Evolutionary conservation across 257 asterid species (phyloP).

Genomic region (Forsythia viridissima): DNA sequence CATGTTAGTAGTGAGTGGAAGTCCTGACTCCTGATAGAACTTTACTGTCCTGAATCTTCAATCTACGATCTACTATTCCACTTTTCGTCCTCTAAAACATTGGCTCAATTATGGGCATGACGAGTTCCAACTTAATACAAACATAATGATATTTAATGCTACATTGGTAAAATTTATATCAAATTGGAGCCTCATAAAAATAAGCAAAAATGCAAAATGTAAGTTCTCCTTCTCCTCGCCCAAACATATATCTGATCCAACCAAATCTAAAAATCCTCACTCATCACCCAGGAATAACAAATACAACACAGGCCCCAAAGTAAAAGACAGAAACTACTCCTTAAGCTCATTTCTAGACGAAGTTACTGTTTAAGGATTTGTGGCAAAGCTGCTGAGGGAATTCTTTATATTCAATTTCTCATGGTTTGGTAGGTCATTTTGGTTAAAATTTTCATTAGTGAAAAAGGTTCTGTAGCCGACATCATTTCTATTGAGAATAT

Average conservation of each 20-base stretch:
- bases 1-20: too few relatives aligned
- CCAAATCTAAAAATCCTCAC: neutral
- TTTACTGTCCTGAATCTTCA: too few relatives aligned
- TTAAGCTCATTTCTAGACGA: neutral
- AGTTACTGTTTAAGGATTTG: neutral
- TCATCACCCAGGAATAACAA: neutral
- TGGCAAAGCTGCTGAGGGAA: neutral
- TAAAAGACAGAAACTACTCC: neutral
- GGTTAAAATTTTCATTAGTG: neutral
- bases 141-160: neutral
- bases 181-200: neutral
- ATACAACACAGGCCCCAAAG: neutral
- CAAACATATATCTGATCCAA: neutral
- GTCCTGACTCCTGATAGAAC: too few relatives aligned
- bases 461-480: neutral
- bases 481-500: neutral
- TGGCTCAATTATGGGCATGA: neutral
- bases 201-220: neutral
- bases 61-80: neutral
- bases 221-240: neutral
- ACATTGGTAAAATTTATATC: neutral
- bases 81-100: neutral
- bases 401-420: neutral
- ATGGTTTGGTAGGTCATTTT: neutral
- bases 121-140: neutral